A percentile compares a stretch with the other conserved stretches of the same genome.
Evolutionary conservation across 1,284 basidiomycete species (phyloP).

Genomic region (Tilletia indica): DNA sequence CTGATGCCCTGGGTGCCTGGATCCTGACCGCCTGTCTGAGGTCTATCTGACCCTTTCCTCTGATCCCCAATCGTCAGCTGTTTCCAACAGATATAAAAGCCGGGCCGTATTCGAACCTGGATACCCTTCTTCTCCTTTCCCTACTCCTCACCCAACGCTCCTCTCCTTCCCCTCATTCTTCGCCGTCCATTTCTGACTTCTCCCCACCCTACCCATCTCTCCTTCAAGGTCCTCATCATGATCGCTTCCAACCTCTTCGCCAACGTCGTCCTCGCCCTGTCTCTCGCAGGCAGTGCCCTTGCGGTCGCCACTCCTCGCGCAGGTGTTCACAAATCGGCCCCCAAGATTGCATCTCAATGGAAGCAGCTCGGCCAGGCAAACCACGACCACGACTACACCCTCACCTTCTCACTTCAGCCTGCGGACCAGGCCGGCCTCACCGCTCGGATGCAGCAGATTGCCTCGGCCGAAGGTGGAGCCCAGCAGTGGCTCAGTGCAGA

Average conservation of each 20-base stretch:
- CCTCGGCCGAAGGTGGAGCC: background rate
- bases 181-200: too few relatives aligned
- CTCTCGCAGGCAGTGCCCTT: background rate
- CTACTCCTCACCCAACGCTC: background rate
- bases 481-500: conserved; percentile 24
- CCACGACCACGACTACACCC: conserved; percentile 16
- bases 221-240: too few relatives aligned
- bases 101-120: background rate
- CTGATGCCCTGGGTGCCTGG: too few relatives aligned
- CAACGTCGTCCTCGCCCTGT: background rate
- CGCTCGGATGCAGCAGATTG: conserved; percentile 24
- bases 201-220: too few relatives aligned
- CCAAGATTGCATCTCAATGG: background rate
- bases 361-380: background rate
- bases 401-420: conserved; percentile 22
- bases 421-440: conserved; percentile 23
- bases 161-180: too few relatives aligned
- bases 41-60: too few relatives aligned
- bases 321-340: background rate
- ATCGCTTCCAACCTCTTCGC: background rate
- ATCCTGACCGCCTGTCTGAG: too few relatives aligned
- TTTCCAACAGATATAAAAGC: conserved; percentile 3
- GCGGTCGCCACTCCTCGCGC: background rate
- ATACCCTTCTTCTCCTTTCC: background rate
- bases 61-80: too few relatives aligned